Evolutionary conservation across 139 green algal species (phyloP), one percentile per base, ranked within the genome.

Genomic region (Micractinium conductrix): DNA sequence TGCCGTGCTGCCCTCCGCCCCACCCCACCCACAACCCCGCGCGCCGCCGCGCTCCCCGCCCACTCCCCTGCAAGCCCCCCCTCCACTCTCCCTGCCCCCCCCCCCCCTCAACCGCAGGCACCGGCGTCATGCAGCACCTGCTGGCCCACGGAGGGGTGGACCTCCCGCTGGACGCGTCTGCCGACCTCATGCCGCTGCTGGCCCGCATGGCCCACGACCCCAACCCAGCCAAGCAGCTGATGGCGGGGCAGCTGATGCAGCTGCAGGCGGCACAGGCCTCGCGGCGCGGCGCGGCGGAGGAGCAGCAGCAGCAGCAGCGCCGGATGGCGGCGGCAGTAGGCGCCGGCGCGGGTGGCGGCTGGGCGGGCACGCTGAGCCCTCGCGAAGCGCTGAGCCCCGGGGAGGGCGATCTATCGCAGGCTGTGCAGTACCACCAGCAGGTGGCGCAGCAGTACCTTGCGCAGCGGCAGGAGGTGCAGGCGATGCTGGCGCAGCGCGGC

Each of bases 401-500:
- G 3, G 26, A 33, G 8, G 17, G 37, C 28, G 43, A 78, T 43
- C 43, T 78, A 28, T 2, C 40, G 2, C 42, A 60, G 42, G 43
- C 43, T 16, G 43, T 42, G 71, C 22, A 58, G 43, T 43, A 78
- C 26, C 42, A 58, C 21, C 71, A 60, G 28, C 6, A 24, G 30
- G 10, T 78, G 71, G 37, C 42, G 19, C 22, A 33, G 28, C 37
- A 45, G 37, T 78, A 60, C 30, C 43, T 78, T 26, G 43, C 40
- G 40, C 42, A 60, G 26, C 71, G 71, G 43, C 12, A 58, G 24
- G 74, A 67, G 74, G 74, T 80, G 45, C 45, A 67, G 45, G 74
- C n/a, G 1, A 80, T 80, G 74, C 14, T 80, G 74, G 48, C 33
- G 45, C 45, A 55, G 74, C 45, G 74, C 0, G 74, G 74, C 4